Base-by-base conservation (phyloP, 768 basidiomycete species). In the Psilocybe azurescens region DNA sequence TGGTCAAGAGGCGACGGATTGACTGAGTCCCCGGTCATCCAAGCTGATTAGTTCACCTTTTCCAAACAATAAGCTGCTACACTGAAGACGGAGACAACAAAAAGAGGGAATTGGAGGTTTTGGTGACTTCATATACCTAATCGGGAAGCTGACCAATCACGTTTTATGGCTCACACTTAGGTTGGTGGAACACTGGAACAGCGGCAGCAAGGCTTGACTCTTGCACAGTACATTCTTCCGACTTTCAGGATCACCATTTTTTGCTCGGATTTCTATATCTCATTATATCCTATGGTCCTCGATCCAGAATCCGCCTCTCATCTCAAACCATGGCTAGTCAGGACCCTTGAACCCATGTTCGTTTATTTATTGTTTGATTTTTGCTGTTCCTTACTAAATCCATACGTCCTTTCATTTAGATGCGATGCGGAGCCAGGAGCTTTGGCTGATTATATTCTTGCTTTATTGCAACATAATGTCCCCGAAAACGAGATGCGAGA, bases 381-480 rank as follows among this genome's bases (percentile, higher is more conserved):
- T 56, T 39, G 56, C 36, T 64, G 70, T 59, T 53, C 39, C 49
- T 58, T 10, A 55, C 11, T 32, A 30, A 53, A 59, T 63, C 71
- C 53, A 65, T 57, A 59, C 60, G 7, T 51, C 56, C 33, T 50
- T 64, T 67, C 54, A 52, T 64, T 11, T 67, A 97, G 96, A 83
- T 97, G 94, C 75, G 97, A 99, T 73, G 97, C 97, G 46, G 97
- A 99, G 72, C 95, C 97, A 32, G 87, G 88, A 32, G 94, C 95
- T 33, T 87, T 99, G 55, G 90, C 94, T 3, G 95, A 98, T 73
- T 99, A 98, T 74, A 90, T 98, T 67, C 86, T 97, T 53, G 97
- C 97, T 14, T 81, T 99, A 56, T 79, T 99, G 61, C 94, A 95
- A 74, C 94, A 96, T 73, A 93, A 94, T 76, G 90, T 89, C 1